Evolutionary conservation across 345 rosid genomes (phyloP).

Genomic region (Jatropha curcas): DNA sequence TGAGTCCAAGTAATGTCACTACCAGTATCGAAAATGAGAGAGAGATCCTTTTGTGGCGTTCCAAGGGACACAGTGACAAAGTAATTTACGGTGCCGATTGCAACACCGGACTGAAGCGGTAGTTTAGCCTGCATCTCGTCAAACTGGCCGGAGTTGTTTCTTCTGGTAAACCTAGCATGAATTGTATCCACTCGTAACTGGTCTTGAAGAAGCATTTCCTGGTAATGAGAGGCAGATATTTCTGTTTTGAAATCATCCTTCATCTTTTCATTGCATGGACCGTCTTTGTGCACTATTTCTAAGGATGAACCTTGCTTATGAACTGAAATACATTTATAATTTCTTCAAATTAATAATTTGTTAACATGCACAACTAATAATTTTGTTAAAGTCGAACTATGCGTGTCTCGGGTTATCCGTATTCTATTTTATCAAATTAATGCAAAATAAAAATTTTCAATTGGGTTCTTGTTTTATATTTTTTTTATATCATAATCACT

Average conservation of each 20-base stretch:
- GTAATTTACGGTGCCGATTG: slow-evolving; percentile 13
- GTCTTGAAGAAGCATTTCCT: slow-evolving; percentile 16
- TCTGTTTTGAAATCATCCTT: background rate
- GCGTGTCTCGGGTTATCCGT: no score
- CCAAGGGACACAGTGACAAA: slow-evolving; percentile 30
- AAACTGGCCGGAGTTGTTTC: background rate
- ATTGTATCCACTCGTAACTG: slow-evolving; percentile 12
- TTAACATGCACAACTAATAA: no score
- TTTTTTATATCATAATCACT: no score
- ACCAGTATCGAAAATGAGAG: slow-evolving; percentile 29
- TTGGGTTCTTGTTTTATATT: no score
- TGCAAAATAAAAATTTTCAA: no score
- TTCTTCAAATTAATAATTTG: no score
- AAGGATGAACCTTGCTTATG: background rate
- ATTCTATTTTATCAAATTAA: no score
- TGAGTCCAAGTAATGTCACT: slow-evolving; percentile 40
- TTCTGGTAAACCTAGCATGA: slow-evolving; percentile 6
- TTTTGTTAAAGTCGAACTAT: no score
- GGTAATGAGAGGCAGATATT: background rate
- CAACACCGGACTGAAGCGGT: background rate
- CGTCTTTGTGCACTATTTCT: slow-evolving; percentile 5
- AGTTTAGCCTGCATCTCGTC: background rate
- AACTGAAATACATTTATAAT: background rate
- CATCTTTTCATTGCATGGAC: slow-evolving; percentile 2
- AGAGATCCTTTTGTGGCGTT: slow-evolving; percentile 13